Conservation (phyloP, 78 protist species). For the Monocercomonoides exilis region DNA sequence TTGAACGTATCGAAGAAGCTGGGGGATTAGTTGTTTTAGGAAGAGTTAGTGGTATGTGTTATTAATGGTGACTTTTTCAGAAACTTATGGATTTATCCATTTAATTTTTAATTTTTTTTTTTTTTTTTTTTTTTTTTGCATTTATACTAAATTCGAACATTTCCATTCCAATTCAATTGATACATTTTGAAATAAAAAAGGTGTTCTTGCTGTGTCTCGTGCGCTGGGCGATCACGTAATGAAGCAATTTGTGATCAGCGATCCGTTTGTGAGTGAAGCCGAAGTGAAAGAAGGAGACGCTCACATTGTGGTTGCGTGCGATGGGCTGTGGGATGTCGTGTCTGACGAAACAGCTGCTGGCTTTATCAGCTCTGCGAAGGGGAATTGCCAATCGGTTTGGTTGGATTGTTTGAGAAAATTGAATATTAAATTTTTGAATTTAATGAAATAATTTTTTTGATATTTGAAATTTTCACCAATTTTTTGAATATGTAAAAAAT, state of each 20-base stretch:
- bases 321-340: slow-evolving; percentile 10
- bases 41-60: neutral
- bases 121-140: no score
- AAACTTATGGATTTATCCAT: neutral
- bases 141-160: no score
- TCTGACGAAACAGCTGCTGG: neutral
- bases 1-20: neutral
- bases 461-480: no score
- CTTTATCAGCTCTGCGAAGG: neutral
- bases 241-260: slow-evolving; percentile 13
- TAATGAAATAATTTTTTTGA: no score
- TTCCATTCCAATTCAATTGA: neutral
- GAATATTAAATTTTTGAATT: no score
- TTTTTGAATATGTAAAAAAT: no score
- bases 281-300: neutral
- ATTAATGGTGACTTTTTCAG: neutral
- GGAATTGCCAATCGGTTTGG: neutral
- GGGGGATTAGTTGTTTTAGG: neutral
- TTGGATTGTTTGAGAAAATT: no score
- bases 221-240: slow-evolving; percentile 36
- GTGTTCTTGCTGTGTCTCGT: slow-evolving; percentile 22
- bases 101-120: no score
- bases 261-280: neutral
- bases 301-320: slow-evolving; percentile 4
- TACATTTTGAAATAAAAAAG: neutral